These are phyloP conservation scores for Trichoderma gamsii DNA, from an alignment of 495 filamentous ascomycete genomes.

Conservation along the genomic window DNA sequence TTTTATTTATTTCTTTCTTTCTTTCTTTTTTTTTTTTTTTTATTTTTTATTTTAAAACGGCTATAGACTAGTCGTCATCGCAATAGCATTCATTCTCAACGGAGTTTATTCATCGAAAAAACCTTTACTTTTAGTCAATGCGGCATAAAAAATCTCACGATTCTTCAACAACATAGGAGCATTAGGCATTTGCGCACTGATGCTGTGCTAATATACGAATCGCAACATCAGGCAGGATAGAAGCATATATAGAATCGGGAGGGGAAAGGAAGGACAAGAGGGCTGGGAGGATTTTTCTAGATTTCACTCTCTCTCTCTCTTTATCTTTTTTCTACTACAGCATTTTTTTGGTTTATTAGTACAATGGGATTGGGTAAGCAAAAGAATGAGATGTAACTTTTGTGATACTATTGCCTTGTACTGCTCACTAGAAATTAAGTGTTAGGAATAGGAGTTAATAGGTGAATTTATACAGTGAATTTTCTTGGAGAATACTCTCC, in stretches of 20 bases:
- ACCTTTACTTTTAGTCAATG: background rate
- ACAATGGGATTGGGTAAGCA: background rate
- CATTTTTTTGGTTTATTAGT: background rate
- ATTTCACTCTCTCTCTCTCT: background rate
- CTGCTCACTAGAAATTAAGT: background rate
- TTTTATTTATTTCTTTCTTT: background rate
- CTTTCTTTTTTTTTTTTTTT: background rate
- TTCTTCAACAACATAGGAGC: conserved; percentile 1
- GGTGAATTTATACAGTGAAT: background rate
- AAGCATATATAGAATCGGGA: background rate
- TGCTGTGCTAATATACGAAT: background rate
- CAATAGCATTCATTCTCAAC: background rate
- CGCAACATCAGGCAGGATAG: background rate
- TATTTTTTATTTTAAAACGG: background rate
- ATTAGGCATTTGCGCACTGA: background rate
- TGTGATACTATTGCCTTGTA: background rate
- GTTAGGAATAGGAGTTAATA: conserved; percentile 1
- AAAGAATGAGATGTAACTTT: background rate
- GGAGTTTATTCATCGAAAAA: background rate
- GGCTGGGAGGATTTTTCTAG: background rate
- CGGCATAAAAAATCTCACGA: conserved; percentile 6
- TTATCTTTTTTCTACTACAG: background rate
- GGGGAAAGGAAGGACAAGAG: background rate
- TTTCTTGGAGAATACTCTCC: background rate
- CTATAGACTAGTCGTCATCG: background rate